Conservation (phyloP, 495 filamentous ascomycete species). For the Trichocladium uniseriatum region DNA sequence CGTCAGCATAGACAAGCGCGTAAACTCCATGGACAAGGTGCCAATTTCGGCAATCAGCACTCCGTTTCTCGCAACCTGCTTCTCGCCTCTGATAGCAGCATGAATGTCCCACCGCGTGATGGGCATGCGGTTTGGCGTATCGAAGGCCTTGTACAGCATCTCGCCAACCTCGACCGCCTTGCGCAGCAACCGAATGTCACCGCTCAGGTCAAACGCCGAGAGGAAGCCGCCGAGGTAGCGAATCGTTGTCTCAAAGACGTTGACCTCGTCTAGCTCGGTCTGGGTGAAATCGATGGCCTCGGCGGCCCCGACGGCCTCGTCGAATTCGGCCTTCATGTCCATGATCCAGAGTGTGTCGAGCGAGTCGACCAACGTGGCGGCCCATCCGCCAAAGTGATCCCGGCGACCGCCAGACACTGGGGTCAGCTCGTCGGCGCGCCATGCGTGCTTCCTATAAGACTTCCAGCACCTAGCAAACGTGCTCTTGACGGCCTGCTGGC, state of each 20-base stretch:
- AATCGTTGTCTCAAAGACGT: constrained; percentile 69
- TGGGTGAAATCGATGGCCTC: constrained; percentile 62
- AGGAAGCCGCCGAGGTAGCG: constrained; percentile 66
- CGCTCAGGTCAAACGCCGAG: constrained; percentile 66
- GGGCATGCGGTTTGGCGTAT: constrained; percentile 78
- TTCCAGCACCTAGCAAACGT: constrained; percentile 61
- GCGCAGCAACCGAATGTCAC: constrained; percentile 50
- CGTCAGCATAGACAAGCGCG: constrained; percentile 70
- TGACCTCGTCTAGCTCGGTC: constrained; percentile 39
- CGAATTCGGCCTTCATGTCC: constrained; percentile 73
- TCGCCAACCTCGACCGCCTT: constrained; percentile 71
- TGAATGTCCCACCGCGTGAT: constrained; percentile 52
- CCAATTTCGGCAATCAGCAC: constrained; percentile 59
- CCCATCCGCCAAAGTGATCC: constrained; percentile 68
- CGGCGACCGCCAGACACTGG: constrained; percentile 46
- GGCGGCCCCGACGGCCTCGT: constrained; percentile 58
- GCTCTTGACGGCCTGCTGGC: constrained; percentile 40
- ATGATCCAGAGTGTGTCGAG: constrained; percentile 87
- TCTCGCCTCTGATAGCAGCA: constrained; percentile 67
- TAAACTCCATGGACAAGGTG: constrained; percentile 73
- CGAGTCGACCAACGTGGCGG: constrained; percentile 76
- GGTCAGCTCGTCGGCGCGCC: constrained; percentile 60
- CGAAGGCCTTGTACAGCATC: constrained; percentile 68
- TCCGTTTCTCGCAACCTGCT: constrained; percentile 45
- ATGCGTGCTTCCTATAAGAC: constrained; percentile 61